phyloP scores from a whole-genome alignment of 2,329 filamentous ascomycete genomes.

The Fusarium tricinctum region DNA sequence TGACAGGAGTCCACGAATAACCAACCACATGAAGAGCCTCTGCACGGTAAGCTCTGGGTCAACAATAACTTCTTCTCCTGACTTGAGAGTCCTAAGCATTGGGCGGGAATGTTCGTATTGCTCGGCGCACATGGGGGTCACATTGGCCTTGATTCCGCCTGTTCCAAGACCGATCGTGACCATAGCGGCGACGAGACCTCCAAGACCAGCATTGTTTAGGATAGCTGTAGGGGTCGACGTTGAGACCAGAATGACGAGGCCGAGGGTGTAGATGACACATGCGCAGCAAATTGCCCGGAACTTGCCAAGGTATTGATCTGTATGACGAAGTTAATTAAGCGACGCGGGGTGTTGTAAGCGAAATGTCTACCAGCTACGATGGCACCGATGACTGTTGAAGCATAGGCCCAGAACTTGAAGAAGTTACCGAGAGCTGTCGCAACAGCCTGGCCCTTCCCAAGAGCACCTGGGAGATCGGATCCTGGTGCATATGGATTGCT shows the following conservation, averaged over 20 bases:
- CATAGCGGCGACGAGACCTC: slow-evolving; percentile 2
- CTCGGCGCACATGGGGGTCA: slow-evolving; percentile 16
- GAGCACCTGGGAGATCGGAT: neutral
- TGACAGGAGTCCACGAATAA: rapidly evolving
- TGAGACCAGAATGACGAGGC: slow-evolving; percentile 8
- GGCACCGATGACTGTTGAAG: slow-evolving; percentile 5
- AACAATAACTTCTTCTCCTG: slow-evolving; percentile 5
- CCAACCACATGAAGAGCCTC: slow-evolving; percentile 15
- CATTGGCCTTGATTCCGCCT: slow-evolving; percentile 1
- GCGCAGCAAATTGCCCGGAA: slow-evolving; percentile 8
- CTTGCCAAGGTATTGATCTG: slow-evolving; percentile 13
- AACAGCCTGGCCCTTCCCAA: slow-evolving; percentile 6
- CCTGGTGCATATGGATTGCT: slow-evolving; percentile 2
- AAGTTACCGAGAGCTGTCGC: slow-evolving; percentile 15
- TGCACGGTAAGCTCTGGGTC: slow-evolving; percentile 12
- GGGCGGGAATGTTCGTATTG: slow-evolving; percentile 5
- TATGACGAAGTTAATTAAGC: rapidly evolving
- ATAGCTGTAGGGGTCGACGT: neutral
- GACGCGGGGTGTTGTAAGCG: rapidly evolving
- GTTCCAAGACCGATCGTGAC: neutral
- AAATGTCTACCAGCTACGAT: neutral
- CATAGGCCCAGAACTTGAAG: slow-evolving; percentile 23
- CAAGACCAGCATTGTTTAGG: neutral
- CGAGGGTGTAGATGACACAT: slow-evolving; percentile 1
- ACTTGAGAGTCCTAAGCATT: slow-evolving; percentile 16